Base-by-base conservation (phyloP, 306 rosid genomes). In the Quercus dentata region DNA sequence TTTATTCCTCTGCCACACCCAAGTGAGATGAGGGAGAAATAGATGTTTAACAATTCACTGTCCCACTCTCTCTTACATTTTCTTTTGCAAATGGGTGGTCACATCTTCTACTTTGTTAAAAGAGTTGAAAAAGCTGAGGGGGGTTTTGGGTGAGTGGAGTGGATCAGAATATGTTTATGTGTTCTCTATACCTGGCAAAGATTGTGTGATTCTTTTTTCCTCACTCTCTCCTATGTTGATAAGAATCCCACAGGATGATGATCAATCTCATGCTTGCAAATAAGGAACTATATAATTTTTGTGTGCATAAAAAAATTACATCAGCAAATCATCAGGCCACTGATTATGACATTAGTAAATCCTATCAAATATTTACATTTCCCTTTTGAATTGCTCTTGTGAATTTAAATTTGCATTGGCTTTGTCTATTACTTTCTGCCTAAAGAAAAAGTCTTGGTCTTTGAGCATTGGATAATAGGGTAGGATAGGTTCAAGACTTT, bases 151-250 rank as follows among this genome's bases (percentile, higher is more conserved):
- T 88, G 85, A 81, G 88, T 88, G 91, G 87, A 71, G 84, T 68
- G 77, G 87, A 87, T 86, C 91, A 71, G 94, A 94, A 90, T 91
- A 82, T 85, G 85, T 82, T 84, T 80, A 61, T 73, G 71, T 81
- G 73, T 84, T 79, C 69, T 83, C 78, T 57, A 76, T 86, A 81
- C 21, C 63, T 84, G 82, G 73, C 81, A 82, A 33, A 72, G 82
- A 78, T 80, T 71, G 81, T 74, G 81, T 78, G 85, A 76, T 75
- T 83, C 84, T 79, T 76, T 73, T 83, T 80, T 79, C 80, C 80
- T 30, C 94, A 83, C 82, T 65, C 71, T 85, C 87, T 76, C 73
- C 44, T 51, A 49, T 81, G 86, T 79, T 83, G 86, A 84, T 87
- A 87, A 89, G 91, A 85, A 84, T 88, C 84, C 78, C 78, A 77